Conservation (phyloP, 148 eudicot species). For the Gaultheria prostrata region DNA sequence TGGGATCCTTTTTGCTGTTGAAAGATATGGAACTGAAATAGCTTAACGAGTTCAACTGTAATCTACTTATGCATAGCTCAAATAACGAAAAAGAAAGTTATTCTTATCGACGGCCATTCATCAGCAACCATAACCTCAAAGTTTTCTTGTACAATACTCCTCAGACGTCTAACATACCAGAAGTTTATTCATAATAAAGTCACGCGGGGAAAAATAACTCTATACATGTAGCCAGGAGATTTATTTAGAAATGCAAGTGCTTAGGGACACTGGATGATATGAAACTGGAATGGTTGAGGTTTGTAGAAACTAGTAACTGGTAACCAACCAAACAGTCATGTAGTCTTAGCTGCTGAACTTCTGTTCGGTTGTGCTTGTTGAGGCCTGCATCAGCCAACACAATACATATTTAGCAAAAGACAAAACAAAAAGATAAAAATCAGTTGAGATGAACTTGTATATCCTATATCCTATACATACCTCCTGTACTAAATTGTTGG, state of each 20-base stretch:
- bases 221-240: constrained; percentile 29
- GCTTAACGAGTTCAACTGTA: constrained; percentile 15
- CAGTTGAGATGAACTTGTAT: neutral
- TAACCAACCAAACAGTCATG: neutral
- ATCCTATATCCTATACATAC: neutral
- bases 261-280: constrained; percentile 7
- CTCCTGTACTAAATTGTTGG: neutral
- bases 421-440: neutral
- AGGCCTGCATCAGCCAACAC: constrained; percentile 42
- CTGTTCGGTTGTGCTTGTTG: constrained; percentile 54
- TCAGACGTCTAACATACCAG: constrained; percentile 13
- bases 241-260: constrained; percentile 12
- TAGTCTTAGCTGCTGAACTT: constrained; percentile 44
- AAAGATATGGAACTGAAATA: constrained; percentile 6
- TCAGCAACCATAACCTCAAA: constrained; percentile 15
- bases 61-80: constrained; percentile 16
- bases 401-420: constrained; percentile 1
- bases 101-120: constrained; percentile 17
- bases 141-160: constrained; percentile 20
- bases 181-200: constrained; percentile 24
- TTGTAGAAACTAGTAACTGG: constrained; percentile 14
- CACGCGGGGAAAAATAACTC: constrained; percentile 29
- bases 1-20: constrained; percentile 9
- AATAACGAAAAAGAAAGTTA: constrained; percentile 23
- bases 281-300: constrained; percentile 11